These are phyloP conservation scores for Aspergillus nomiae DNA, from an alignment of 2,329 filamentous ascomycete species.

Conservation along the genomic window DNA sequence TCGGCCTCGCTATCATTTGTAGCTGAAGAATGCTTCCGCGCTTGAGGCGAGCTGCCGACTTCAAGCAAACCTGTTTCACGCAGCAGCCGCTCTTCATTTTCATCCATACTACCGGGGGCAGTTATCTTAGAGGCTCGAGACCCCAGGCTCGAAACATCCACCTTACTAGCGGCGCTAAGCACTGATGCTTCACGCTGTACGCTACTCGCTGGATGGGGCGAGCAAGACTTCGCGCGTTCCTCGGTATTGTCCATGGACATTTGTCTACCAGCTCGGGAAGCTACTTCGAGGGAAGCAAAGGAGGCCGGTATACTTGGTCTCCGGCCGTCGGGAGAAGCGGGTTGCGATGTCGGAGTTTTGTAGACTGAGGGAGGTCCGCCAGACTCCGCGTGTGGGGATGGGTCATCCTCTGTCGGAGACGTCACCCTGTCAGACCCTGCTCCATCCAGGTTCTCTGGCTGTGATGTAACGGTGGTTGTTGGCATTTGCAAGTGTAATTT, in stretches of 20 bases:
- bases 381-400: conserved; percentile 15
- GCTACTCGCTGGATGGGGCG: conserved; percentile 26
- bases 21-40: conserved; percentile 41
- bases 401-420: conserved; percentile 15
- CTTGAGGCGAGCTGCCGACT: conserved; percentile 46
- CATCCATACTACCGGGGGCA: conserved; percentile 55
- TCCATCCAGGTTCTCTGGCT: conserved; percentile 11
- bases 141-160: conserved; percentile 37
- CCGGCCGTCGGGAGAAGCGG: conserved; percentile 26
- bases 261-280: conserved; percentile 28
- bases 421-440: conserved; percentile 8
- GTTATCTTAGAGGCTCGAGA: conserved; percentile 38
- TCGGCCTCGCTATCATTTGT: conserved; percentile 47
- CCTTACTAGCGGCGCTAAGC: conserved; percentile 39
- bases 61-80: conserved; percentile 68
- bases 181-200: conserved; percentile 42
- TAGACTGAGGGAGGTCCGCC: conserved; percentile 21
- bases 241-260: conserved; percentile 28
- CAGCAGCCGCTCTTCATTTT: conserved; percentile 67
- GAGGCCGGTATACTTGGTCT: conserved; percentile 37
- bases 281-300: conserved; percentile 33
- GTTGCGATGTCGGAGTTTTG: conserved; percentile 24
- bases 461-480: conserved; percentile 16
- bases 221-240: conserved; percentile 31
- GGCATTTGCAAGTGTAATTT: conserved; percentile 23